Conservation (phyloP, 345 rosid genomes). For the Melastoma malabathricum region DNA sequence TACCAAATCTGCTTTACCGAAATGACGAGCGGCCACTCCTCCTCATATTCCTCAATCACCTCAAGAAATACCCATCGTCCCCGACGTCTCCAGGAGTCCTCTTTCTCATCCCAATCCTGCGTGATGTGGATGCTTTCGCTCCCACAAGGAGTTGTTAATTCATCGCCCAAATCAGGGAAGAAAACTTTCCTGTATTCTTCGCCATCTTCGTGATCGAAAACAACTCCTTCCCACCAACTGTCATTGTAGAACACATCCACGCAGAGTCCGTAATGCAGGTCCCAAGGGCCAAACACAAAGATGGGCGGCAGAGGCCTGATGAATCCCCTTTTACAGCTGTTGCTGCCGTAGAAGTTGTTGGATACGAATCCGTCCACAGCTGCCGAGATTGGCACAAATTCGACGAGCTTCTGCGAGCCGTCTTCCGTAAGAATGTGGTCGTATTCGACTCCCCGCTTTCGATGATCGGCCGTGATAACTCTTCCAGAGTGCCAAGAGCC, state of each 20-base stretch:
- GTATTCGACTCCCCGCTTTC: slow-evolving; percentile 25
- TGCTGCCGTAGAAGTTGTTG: slow-evolving; percentile 6
- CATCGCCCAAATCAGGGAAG: slow-evolving; percentile 86
- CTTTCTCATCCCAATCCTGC: slow-evolving; percentile 57
- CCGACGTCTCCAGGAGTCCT: slow-evolving; percentile 38
- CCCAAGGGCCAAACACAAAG: slow-evolving; percentile 13
- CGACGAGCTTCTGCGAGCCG: slow-evolving; percentile 22
- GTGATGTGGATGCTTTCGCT: slow-evolving; percentile 36
- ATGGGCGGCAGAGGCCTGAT: slow-evolving; percentile 48
- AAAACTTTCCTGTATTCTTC: slow-evolving; percentile 40
- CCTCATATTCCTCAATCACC: slow-evolving; percentile 32
- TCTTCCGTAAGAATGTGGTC: slow-evolving; percentile 37
- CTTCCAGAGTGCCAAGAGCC: slow-evolving; percentile 69
- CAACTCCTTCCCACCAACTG: slow-evolving; percentile 89
- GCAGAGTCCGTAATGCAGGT: slow-evolving; percentile 42
- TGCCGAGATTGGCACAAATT: slow-evolving; percentile 26
- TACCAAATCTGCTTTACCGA: slow-evolving; percentile 69
- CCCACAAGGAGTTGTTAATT: slow-evolving; percentile 13
- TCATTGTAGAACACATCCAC: slow-evolving; percentile 44
- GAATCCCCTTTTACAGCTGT: slow-evolving; percentile 17
- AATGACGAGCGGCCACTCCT: slow-evolving; percentile 25
- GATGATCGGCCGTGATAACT: slow-evolving; percentile 16
- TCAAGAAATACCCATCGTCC: slow-evolving; percentile 63
- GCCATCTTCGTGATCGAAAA: slow-evolving; percentile 38
- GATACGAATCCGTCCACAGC: slow-evolving; percentile 14